A percentile compares a stretch with the other conserved stretches of the same genome.
Evolutionary conservation across 2,329 filamentous ascomycete genomes (phyloP).

Genomic region (Diaporthe sp.): DNA sequence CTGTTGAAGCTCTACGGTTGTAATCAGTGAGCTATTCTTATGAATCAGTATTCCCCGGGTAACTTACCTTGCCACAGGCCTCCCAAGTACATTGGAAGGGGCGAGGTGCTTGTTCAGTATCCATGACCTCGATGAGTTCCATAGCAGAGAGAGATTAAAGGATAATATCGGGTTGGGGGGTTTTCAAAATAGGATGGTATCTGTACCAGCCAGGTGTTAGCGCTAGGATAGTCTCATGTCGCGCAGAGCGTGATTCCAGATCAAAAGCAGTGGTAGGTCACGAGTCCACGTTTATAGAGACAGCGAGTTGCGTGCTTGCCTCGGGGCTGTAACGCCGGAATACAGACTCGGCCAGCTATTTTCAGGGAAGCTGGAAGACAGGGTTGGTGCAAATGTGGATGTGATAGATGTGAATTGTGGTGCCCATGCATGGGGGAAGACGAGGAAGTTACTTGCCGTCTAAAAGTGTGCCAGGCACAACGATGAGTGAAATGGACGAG

Average conservation of each 20-base stretch:
- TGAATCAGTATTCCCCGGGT: constrained; percentile 10
- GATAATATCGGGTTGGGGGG: not conserved
- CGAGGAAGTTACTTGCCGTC: not conserved
- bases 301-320: not conserved
- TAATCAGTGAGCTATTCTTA: not conserved
- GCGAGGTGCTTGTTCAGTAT: constrained; percentile 73
- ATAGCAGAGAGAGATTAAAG: constrained; percentile 51
- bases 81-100: constrained; percentile 76
- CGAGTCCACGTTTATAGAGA: not conserved
- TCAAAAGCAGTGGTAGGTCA: not conserved
- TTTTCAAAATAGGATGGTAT: not conserved
- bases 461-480: not conserved
- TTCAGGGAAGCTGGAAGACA: not conserved
- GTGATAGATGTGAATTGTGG: not conserved
- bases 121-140: constrained; percentile 76
- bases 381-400: not conserved
- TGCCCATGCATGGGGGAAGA: too few species aligned
- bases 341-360: not conserved
- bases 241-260: not conserved
- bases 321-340: not conserved
- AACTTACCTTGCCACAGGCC: constrained; percentile 70
- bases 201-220: constrained; percentile 4
- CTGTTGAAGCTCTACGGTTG: constrained; percentile 77
- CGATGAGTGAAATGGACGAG: not conserved
- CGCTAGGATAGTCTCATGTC: not conserved